phyloP scores from a whole-genome alignment of 78 protist genomes.

The Dictyostelium intermedium region DNA sequence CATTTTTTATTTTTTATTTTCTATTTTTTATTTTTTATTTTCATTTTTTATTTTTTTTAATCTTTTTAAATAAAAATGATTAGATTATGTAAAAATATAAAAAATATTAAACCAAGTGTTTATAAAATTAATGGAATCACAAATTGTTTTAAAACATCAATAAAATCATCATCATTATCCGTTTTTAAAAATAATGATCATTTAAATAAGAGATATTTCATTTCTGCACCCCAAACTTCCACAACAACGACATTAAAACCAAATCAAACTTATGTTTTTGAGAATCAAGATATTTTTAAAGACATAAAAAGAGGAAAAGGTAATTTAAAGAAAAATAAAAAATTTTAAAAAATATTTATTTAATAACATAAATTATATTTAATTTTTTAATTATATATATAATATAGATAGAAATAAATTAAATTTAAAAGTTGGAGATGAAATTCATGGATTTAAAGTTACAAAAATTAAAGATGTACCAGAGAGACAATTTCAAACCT shows the following conservation, averaged over 20 bases:
- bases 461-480: slow-evolving; percentile 32
- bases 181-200: neutral
- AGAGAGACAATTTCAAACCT: slow-evolving; percentile 55
- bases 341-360: neutral
- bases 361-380: neutral
- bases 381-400: neutral
- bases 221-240: neutral
- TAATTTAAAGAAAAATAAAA: neutral
- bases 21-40: neutral
- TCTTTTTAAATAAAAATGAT: neutral
- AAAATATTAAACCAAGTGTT: neutral
- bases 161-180: neutral
- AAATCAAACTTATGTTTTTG: slow-evolving; percentile 13
- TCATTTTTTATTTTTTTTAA: neutral
- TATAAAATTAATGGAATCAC: neutral
- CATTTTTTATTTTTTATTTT: no score
- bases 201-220: neutral
- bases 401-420: slow-evolving; percentile 10
- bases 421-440: slow-evolving; percentile 27
- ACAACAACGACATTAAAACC: neutral
- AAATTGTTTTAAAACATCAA: neutral
- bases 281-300: neutral
- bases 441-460: slow-evolving; percentile 46
- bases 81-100: neutral
- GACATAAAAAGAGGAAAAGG: slow-evolving; percentile 2